Conservation (phyloP, 139 green algal genomes). For the Micromonas pusilla region DNA sequence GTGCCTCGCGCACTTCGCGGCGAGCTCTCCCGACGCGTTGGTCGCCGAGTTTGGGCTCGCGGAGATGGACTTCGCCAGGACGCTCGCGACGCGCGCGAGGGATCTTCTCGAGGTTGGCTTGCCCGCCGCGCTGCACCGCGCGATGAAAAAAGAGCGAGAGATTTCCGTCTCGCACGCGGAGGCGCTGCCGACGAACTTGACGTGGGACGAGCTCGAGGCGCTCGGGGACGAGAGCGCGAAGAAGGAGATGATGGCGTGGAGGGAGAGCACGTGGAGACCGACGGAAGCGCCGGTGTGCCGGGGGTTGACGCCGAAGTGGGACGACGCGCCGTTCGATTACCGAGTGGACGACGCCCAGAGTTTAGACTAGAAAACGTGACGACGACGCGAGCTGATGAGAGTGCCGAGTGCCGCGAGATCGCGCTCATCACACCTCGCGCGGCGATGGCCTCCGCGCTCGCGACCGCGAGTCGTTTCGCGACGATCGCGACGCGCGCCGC, state of each 20-base stretch:
- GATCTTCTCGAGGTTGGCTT: constrained; percentile 6
- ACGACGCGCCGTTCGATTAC: background rate
- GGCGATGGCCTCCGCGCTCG: too few relatives aligned
- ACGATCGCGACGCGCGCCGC: too few relatives aligned
- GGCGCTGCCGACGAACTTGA: too few relatives aligned
- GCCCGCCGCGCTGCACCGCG: background rate
- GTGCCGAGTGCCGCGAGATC: too few relatives aligned
- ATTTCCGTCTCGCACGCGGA: too few relatives aligned
- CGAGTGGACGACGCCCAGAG: too few relatives aligned
- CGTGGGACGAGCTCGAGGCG: too few relatives aligned
- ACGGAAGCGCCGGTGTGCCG: background rate
- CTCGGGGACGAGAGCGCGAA: too few relatives aligned
- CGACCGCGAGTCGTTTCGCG: too few relatives aligned
- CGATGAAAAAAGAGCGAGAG: background rate
- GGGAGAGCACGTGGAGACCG: background rate
- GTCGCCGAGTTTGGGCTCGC: background rate
- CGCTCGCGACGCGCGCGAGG: background rate
- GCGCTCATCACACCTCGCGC: too few relatives aligned
- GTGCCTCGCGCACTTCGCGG: background rate
- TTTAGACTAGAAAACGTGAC: too few relatives aligned
- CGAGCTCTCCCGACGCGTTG: background rate
- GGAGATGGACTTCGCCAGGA: background rate
- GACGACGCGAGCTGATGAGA: too few relatives aligned
- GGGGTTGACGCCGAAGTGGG: background rate
- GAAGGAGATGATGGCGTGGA: background rate